Evolutionary conservation across 2,329 filamentous ascomycete genomes (phyloP).

Genomic region (Acephala macrosclerotiorum): DNA sequence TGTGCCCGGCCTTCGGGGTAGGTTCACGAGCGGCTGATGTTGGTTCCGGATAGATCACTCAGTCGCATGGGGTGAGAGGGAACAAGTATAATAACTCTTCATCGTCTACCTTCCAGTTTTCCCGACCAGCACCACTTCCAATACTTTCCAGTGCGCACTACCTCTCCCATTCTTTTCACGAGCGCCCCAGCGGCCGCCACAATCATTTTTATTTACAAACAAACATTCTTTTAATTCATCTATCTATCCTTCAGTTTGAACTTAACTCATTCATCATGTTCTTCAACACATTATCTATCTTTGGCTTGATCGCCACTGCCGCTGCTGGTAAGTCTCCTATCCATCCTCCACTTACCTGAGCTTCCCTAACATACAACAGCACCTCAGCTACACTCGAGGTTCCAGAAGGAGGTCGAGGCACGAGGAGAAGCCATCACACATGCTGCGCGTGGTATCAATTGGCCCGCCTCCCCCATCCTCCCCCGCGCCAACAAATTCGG

Average conservation of each 20-base stretch:
- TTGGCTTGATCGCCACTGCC: slow-evolving; percentile 36
- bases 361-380: slow-evolving; percentile 32
- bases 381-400: slow-evolving; percentile 35
- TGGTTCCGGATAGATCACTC: slow-evolving; percentile 35
- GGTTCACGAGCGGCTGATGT: slow-evolving; percentile 33
- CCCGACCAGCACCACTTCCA: slow-evolving; percentile 34
- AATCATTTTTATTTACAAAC: slow-evolving; percentile 32
- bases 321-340: slow-evolving; percentile 35
- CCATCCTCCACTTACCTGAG: not conserved
- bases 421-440: slow-evolving; percentile 29
- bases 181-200: slow-evolving; percentile 43
- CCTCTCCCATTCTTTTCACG: slow-evolving; percentile 38
- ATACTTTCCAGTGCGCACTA: slow-evolving; percentile 29
- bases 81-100: slow-evolving; percentile 34
- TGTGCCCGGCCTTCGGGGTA: slow-evolving; percentile 24
- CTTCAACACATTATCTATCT: slow-evolving; percentile 34
- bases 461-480: slow-evolving; percentile 24
- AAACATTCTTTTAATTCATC: slow-evolving; percentile 27
- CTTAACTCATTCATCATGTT: slow-evolving; percentile 34
- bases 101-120: slow-evolving; percentile 22
- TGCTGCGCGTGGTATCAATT: slow-evolving; percentile 36
- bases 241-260: slow-evolving; percentile 21
- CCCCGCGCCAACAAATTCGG: slow-evolving; percentile 20
- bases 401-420: slow-evolving; percentile 24
- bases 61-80: slow-evolving; percentile 17